Base-by-base conservation (phyloP, 2,329 filamentous ascomycete genomes). In the Pseudogymnoascus sp. region DNA sequence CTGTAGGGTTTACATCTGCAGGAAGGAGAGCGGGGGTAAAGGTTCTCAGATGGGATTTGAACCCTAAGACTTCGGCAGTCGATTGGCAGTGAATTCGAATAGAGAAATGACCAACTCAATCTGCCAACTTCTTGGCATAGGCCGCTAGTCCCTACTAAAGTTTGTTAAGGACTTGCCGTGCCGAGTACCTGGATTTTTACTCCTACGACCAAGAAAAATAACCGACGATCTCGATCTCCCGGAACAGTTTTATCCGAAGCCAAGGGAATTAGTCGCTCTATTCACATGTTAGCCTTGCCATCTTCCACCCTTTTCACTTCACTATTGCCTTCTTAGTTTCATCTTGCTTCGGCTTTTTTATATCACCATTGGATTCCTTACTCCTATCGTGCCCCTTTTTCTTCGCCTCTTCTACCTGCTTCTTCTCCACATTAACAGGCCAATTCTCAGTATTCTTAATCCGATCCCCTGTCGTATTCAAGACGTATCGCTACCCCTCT, bases 401-500 rank as follows among this genome's bases (percentile, higher is more conserved):
- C 63, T 72, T 66, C 29, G 68, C 65, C 60, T 72, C 64, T 60
- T 74, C 68, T 60, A 72, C 67, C 67, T 75, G 64, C 59, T 68
- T 65, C 63, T 73, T 73, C 66, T 76, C 70, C 6, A 76, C 37
- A 65, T 82, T 82, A 0, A 75, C 74, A 0, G 78, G 79, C 79
- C 79, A 82, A 1, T 73, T 67, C 63, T 82, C 72, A 7, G 74
- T 67, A 35, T 78, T 73, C 68, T 80, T 82, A 61, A 82, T 72
- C 69, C 75, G 78, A 59, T 79, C 73, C 62, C 82, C 79, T 0
- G 77, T 78, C 8, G 74, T 73, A 35, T 80, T 72, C 0, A 82
- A 69, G 9, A 81, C 77, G 65, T 77, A 80, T 37, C 80, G 71
- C 79, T 80, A 82, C 5, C 77, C 77, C 3, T 74, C 59, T 5